These are phyloP conservation scores for Teratosphaeria pseudoeucalypti DNA, from an alignment of 2,329 filamentous ascomycete species.

Conservation along the genomic window DNA sequence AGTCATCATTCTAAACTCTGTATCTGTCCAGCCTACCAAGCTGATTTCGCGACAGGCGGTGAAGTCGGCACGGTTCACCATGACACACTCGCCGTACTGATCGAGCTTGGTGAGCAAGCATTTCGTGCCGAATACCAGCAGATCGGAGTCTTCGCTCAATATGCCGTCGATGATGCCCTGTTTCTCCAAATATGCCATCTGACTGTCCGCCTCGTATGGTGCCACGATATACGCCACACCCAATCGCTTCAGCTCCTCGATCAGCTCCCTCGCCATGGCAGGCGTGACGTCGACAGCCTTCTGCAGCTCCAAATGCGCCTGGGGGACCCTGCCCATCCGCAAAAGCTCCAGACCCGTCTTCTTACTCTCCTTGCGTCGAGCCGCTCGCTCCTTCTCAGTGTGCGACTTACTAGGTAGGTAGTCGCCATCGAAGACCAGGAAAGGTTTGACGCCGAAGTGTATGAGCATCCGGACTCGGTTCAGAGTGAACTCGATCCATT, in stretches of 20 bases:
- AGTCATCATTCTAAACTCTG: conserved; percentile 87
- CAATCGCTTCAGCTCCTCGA: conserved; percentile 77
- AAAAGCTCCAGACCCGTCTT: conserved; percentile 67
- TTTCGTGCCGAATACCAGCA: conserved; percentile 89
- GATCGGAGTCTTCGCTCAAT: conserved; percentile 89
- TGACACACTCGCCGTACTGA: conserved; percentile 83
- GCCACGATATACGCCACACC: conserved; percentile 82
- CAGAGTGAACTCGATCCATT: conserved; percentile 83
- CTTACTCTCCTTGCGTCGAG: conserved; percentile 66
- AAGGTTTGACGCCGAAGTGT: conserved; percentile 88
- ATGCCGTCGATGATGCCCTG: conserved; percentile 78
- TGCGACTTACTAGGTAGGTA: conserved; percentile 85
- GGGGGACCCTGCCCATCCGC: conserved; percentile 66
- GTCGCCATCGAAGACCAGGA: conserved; percentile 92
- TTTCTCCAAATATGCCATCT: conserved; percentile 85
- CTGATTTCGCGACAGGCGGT: conserved; percentile 79
- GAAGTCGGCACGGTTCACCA: conserved; percentile 84
- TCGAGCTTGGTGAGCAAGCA: conserved; percentile 87
- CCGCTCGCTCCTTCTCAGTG: conserved; percentile 70
- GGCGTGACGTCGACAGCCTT: conserved; percentile 94
- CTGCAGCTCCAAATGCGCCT: conserved; percentile 78
- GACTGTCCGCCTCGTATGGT: conserved; percentile 95
- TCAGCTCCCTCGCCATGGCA: conserved; percentile 84
- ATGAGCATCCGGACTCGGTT: conserved; percentile 86
- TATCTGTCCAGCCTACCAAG: conserved; percentile 82